Evolutionary conservation across 345 rosid species (phyloP), one percentile per base, ranked within the genome.

Genomic region (Gossypium bickii): DNA sequence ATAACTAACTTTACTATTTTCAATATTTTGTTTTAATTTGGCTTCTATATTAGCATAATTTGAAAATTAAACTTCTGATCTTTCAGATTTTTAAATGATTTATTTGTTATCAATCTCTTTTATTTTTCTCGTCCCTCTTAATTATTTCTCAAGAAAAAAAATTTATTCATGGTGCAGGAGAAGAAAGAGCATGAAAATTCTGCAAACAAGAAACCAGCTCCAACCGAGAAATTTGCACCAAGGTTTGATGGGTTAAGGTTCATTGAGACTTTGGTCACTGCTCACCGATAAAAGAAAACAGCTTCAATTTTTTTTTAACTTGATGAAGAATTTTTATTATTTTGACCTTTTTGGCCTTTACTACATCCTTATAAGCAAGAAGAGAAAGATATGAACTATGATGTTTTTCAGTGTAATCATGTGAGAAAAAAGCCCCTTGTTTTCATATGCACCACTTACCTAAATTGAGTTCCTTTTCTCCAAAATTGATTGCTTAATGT

Each of bases 261-360:
- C 81, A 92, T 94, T 10, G 97, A 94, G 80, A 92, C 97, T 20
- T 88, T 94, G 83, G 80, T 94, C 66, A 94, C 98, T 24, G 94
- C 93, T 82, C 98, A 94, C 69, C 84, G 98, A 81, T 94, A 69
- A 86, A 48, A 56, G 20, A 56, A 9, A 56, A 10, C 17, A 73
- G 53, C 59, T 62, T 79, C 66, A 59, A 59, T 10, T 52, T 67
- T 69, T 69, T 51, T 38, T 44, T 67, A 15, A 67, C 58, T 52
- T 2, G 15, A 67, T 76, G 59, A 68, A 15, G 51, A 45, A n/a
- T 44, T 2, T 16, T 29, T 29, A 22, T 24, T 61, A 69, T 73
- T 44, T 72, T 45, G 17, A 38, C 45, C 17, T 17, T n/a, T 53
- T 56, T 38, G 59, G 71, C 75, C 75, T 51, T 59, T 27, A 34